phyloP scores from a whole-genome alignment of 1,139 yeast genomes.

The Yamadazyma sp. region DNA sequence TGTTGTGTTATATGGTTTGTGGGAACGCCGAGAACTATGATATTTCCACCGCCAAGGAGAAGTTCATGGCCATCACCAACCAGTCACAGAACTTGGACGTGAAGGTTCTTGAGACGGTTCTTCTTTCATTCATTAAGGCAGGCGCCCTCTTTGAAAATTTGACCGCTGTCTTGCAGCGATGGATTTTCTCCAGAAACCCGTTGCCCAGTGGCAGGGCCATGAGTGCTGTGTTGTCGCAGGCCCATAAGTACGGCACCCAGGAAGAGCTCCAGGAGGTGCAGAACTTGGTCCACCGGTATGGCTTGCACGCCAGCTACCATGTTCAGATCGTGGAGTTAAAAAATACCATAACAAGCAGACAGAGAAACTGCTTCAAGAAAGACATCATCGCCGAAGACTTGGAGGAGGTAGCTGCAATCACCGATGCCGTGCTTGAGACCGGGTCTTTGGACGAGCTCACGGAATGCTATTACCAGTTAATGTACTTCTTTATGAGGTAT shows the following conservation, averaged over 20 bases:
- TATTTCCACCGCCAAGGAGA: conserved; percentile 28
- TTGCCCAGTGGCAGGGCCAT: conserved; percentile 29
- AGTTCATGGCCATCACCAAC: conserved; percentile 16
- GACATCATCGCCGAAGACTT: conserved; percentile 26
- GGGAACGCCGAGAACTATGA: conserved; percentile 36
- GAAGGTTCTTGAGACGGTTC: conserved; percentile 27
- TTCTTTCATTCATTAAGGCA: conserved; percentile 23
- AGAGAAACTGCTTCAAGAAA: conserved; percentile 26
- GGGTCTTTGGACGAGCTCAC: conserved; percentile 12
- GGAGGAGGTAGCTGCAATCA: conserved; percentile 20
- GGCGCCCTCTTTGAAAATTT: conserved; percentile 36
- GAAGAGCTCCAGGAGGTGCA: conserved; percentile 28
- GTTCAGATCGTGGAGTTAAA: conserved; percentile 27
- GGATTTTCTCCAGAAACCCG: conserved; percentile 27
- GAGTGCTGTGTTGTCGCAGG: conserved; percentile 28
- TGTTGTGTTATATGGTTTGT: conserved; percentile 27
- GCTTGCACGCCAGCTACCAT: conserved; percentile 23
- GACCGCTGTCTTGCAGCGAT: conserved; percentile 23
- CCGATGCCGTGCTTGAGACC: conserved; percentile 11
- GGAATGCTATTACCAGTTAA: conserved; percentile 16
- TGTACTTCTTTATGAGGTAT: conserved; percentile 18
- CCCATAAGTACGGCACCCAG: conserved; percentile 29
- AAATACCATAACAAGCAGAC: conserved; percentile 26
- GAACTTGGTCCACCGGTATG: conserved; percentile 20
- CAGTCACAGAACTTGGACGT: conserved; percentile 20